phyloP scores from a whole-genome alignment of 1,284 basidiomycete species.

The Athelia sp. region DNA sequence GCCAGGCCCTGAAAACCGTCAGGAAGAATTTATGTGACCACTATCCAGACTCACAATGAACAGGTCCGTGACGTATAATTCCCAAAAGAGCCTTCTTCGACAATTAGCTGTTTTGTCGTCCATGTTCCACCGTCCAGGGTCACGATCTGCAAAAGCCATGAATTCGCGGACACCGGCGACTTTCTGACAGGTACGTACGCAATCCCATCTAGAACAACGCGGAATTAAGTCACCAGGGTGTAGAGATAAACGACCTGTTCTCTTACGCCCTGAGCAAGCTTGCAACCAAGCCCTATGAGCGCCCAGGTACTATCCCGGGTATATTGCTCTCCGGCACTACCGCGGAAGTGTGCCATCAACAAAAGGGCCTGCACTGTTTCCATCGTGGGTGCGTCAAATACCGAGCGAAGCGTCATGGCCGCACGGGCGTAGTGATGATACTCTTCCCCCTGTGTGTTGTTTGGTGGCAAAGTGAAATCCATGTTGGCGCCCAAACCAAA shows the following conservation, averaged over 20 bases:
- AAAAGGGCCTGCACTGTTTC: conserved; percentile 60
- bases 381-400: conserved; percentile 61
- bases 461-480: neutral
- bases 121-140: conserved; percentile 54
- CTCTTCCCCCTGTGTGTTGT: no score
- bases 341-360: conserved; percentile 49
- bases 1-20: conserved; percentile 35
- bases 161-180: conserved; percentile 15
- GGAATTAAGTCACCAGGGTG: conserved; percentile 3
- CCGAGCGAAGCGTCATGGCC: conserved; percentile 40
- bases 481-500: neutral
- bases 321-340: conserved; percentile 25
- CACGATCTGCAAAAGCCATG: conserved; percentile 58
- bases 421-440: no score
- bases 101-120: conserved; percentile 47
- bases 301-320: conserved; percentile 45
- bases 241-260: neutral
- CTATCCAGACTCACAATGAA: conserved; percentile 23
- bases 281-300: conserved; percentile 55
- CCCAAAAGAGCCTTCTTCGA: conserved; percentile 55
- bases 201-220: conserved; percentile 40
- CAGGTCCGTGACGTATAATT: conserved; percentile 44
- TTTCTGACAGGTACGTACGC: conserved; percentile 32
- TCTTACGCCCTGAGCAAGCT: conserved; percentile 49
- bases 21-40: conserved; percentile 38